Base-by-base conservation (phyloP, 257 asterid genomes). In the Petunia secreta region DNA sequence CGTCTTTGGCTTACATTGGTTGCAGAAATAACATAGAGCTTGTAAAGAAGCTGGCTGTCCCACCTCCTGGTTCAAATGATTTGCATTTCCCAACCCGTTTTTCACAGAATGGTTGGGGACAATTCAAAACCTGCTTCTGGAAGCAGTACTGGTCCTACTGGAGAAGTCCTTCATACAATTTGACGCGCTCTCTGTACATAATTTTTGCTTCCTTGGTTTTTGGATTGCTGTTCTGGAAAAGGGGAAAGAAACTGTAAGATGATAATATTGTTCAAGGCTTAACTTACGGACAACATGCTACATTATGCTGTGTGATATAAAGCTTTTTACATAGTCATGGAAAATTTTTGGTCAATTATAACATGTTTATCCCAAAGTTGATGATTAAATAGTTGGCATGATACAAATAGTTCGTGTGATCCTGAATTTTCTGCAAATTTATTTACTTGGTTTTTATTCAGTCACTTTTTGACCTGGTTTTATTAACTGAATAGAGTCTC, bases 161-260 rank as follows among this genome's bases (percentile, higher is more conserved):
- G 93, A 88, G 93, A 85, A 90, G 91, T 83, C 93, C 93, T 79
- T 84, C 91, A 15, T 88, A 90, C 87, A 90, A 90, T 83, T 83
- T 90, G 84, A 82, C 64, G 78, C 89, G 94, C 50, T 84, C 82
- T 15, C 38, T 81, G 39, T 85, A 80, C 79, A 83, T 85, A 82
- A 34, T 90, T 44, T 68, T 87, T 34, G 16, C 91, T 11, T 76
- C 94, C 16, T 1, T 85, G 11, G 76, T 79, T 67, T 88, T 81
- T 13, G 94, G 94, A 59, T 25, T 67, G 39, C 75, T 90, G 55
- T 90, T 88, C 43, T 87, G 92, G 92, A 82, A 85, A 77, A 89
- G 85, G 69, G 94, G 85, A 46, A 80, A 63, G 71, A 79, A 88
- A 77, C 80, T 90, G 93, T 88, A 87, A 87, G 89, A 10, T 8